A percentile compares a stretch with the other conserved stretches of the same genome.
Conservation (phyloP, 2,329 filamentous ascomycete genomes). For the Paecilomyces sp. region DNA sequence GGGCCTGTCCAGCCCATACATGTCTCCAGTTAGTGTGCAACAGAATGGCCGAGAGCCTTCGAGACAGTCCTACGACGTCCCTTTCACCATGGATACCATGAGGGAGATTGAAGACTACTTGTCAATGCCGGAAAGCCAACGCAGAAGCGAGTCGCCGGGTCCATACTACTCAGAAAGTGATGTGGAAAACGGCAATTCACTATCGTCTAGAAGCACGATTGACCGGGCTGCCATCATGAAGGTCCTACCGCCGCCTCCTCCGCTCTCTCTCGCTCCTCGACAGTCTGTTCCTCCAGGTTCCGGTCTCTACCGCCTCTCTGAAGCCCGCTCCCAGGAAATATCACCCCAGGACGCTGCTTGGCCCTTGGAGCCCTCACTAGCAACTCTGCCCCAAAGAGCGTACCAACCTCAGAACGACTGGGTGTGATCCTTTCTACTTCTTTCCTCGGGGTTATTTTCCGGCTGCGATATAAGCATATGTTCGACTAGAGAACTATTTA, state of each 20-base stretch:
- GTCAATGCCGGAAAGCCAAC: not conserved
- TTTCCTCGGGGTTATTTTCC: not conserved
- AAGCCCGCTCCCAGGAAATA: not conserved
- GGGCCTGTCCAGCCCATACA: not conserved
- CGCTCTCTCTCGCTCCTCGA: not conserved
- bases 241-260: not conserved
- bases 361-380: not conserved
- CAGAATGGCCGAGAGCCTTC: not conserved
- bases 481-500: not conserved
- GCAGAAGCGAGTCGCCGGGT: not conserved
- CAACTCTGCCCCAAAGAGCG: not conserved
- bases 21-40: not conserved
- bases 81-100: not conserved
- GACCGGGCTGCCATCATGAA: not conserved
- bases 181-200: not conserved
- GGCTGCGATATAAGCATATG: not conserved
- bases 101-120: not conserved
- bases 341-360: not conserved
- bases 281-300: not conserved
- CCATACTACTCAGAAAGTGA: not conserved
- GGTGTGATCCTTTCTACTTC: not conserved
- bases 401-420: not conserved
- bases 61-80: not conserved
- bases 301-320: not conserved
- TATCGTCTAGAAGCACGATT: not conserved